phyloP scores from a whole-genome alignment of 352 stramenopile species.

The Pythium rishiriense region DNA sequence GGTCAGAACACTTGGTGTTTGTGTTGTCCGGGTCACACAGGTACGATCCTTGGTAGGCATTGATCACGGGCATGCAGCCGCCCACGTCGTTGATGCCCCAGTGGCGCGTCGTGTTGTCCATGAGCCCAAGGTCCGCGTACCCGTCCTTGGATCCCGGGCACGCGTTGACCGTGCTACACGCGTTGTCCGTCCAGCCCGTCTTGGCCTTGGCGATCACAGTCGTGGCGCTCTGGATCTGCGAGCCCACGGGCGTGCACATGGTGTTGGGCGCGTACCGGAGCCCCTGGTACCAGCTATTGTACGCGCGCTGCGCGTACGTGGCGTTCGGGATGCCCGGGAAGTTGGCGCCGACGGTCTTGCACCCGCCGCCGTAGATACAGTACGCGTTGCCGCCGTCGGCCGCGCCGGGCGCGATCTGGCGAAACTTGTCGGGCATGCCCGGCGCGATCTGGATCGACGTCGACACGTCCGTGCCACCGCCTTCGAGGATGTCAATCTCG shows the following conservation, averaged over 20 bases:
- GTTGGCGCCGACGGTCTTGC: slow-evolving; percentile 39
- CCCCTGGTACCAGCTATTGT: slow-evolving; percentile 55
- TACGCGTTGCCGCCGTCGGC: slow-evolving; percentile 18
- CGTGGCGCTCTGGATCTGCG: slow-evolving; percentile 32
- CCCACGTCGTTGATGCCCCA: slow-evolving; percentile 33
- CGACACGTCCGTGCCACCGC: slow-evolving; percentile 52
- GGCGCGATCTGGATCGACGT: slow-evolving; percentile 76
- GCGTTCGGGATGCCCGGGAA: slow-evolving; percentile 19
- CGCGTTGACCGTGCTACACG: slow-evolving; percentile 37
- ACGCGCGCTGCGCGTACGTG: slow-evolving; percentile 36
- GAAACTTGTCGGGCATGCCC: slow-evolving; percentile 37
- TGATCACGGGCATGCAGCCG: slow-evolving; percentile 6
- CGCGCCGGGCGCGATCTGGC: slow-evolving; percentile 12
- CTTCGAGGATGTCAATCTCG: slow-evolving; percentile 92
- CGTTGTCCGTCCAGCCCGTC: slow-evolving; percentile 47
- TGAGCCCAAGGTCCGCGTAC: slow-evolving; percentile 49
- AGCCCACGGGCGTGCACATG: slow-evolving; percentile 27
- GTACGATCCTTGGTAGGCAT: slow-evolving; percentile 27
- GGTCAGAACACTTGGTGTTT: slow-evolving; percentile 34
- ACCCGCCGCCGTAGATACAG: slow-evolving; percentile 40
- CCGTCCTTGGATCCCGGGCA: slow-evolving; percentile 55
- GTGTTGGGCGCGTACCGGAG: slow-evolving; percentile 52
- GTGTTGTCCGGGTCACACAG: slow-evolving; percentile 32
- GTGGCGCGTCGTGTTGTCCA: slow-evolving; percentile 39
- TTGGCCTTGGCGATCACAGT: slow-evolving; percentile 45